Percentiles rank a stretch among this genome's conserved stretches.
phyloP scores from a whole-genome alignment of 208 protist species.

The Crithidia thermophila region DNA sequence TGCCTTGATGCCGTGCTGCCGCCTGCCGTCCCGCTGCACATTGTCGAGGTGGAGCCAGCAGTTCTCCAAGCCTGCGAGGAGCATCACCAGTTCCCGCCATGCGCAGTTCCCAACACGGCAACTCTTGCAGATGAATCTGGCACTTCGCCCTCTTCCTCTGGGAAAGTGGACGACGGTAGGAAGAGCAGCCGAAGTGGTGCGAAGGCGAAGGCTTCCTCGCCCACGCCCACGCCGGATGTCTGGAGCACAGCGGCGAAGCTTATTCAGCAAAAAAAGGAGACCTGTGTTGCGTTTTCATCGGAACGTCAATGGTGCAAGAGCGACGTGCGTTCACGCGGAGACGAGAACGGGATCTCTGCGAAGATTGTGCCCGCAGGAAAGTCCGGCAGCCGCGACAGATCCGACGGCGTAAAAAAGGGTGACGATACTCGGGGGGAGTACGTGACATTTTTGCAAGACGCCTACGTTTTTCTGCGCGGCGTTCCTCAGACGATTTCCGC shows the following conservation, averaged over 20 bases:
- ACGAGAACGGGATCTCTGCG: no score
- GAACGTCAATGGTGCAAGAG: background rate
- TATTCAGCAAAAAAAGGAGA: background rate
- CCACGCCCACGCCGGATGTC: background rate
- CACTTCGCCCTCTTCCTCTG: no score
- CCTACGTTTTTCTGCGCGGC: slow-evolving; percentile 49
- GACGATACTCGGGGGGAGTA: slow-evolving; percentile 1
- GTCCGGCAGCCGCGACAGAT: no score
- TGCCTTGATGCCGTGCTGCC: slow-evolving; percentile 64
- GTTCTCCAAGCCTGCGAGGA: slow-evolving; percentile 55
- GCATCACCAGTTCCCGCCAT: slow-evolving; percentile 50
- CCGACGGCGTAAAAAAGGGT: background rate
- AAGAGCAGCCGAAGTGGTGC: background rate
- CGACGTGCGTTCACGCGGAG: no score
- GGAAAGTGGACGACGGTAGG: background rate
- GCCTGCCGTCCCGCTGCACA: slow-evolving; percentile 50
- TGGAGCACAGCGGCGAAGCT: background rate
- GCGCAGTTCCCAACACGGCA: background rate
- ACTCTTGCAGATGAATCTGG: background rate
- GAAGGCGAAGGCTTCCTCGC: background rate
- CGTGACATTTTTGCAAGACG: slow-evolving; percentile 42
- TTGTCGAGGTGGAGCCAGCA: slow-evolving; percentile 81
- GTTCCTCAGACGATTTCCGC: no score
- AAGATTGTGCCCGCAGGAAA: no score
- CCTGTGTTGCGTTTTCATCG: background rate